Evolutionary conservation across 768 basidiomycete species (phyloP), one percentile per base, ranked within the genome.

Genomic region (Russula ochroleuca): DNA sequence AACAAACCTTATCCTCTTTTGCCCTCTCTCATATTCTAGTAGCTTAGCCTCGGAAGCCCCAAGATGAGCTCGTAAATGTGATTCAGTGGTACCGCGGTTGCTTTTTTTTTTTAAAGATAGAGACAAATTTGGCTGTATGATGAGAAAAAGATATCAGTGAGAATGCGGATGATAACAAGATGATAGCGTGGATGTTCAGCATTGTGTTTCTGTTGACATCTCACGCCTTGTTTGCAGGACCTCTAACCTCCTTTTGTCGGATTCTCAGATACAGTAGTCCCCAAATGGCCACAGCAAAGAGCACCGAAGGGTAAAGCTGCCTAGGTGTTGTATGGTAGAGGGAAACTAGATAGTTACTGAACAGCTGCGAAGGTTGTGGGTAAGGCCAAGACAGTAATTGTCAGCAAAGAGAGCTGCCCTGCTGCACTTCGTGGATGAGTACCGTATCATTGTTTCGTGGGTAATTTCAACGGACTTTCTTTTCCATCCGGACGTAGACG

Each of bases 351-450:
- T 9, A 8, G 21, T 45, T 7, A 15, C 23, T 35, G 3, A 25
- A 52, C 31, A 49, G 57, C 21, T 19, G 19, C 61, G 51, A 61
- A 73, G 69, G 28, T 23, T 4, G 78, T 76, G 41, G 71, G 79
- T 69, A 94, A 95, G 79, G 94, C 94, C 73, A 93, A 93, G 80
- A 80, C 88, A 49, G 94, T 77, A 28, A 28, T 28, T 28, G 28
- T n/a, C n/a, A n/a, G n/a, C n/a, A n/a, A n/a, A n/a, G 28, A 5
- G 28, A 28, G 28, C 28, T 28, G 28, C n/a, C n/a, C n/a, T n/a
- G n/a, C n/a, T 28, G 28, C 28, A 28, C 28, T 5, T 28, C 28
- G 28, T 28, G 28, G 28, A 28, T 28, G 28, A 28, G 28, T 28
- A 28, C 28, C 28, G 28, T 28, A 28, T 28, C 28, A 28, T 28